Percentiles rank a stretch among this genome's conserved stretches.
Evolutionary conservation across 148 eudicot species (phyloP).

Genomic region (Persicaria tinctoria): DNA sequence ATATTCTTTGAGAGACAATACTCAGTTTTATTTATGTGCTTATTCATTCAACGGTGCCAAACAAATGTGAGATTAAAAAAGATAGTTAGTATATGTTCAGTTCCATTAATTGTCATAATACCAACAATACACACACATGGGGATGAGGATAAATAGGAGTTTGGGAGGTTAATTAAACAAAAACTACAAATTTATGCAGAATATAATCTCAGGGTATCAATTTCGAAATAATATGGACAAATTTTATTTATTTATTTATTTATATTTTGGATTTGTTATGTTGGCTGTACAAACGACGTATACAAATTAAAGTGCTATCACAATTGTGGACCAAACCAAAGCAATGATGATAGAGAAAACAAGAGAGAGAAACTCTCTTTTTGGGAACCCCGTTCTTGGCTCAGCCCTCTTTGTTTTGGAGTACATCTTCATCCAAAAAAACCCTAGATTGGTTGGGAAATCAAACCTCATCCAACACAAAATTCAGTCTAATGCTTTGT

Average conservation of each 20-base stretch:
- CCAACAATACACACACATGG: background rate
- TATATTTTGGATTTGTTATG: background rate
- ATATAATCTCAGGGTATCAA: background rate
- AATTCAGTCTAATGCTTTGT: no score
- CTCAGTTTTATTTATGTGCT: no score
- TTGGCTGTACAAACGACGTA: background rate
- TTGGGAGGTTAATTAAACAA: background rate
- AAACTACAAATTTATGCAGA: background rate
- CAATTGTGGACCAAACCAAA: no score
- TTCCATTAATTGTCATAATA: background rate
- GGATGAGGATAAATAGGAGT: background rate
- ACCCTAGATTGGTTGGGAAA: no score
- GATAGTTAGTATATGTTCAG: background rate
- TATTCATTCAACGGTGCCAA: no score
- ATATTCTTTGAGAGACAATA: no score
- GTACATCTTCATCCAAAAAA: no score
- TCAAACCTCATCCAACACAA: no score
- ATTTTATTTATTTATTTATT: background rate
- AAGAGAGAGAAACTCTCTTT: no score
- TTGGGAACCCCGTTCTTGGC: no score
- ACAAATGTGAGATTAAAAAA: background rate
- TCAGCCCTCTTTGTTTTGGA: no score
- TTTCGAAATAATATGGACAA: background rate
- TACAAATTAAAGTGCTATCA: background rate
- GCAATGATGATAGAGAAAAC: no score